Evolutionary conservation across 2,329 filamentous ascomycete genomes (phyloP), one percentile per base, ranked within the genome.

Genomic region (Alternaria gansuensis): DNA sequence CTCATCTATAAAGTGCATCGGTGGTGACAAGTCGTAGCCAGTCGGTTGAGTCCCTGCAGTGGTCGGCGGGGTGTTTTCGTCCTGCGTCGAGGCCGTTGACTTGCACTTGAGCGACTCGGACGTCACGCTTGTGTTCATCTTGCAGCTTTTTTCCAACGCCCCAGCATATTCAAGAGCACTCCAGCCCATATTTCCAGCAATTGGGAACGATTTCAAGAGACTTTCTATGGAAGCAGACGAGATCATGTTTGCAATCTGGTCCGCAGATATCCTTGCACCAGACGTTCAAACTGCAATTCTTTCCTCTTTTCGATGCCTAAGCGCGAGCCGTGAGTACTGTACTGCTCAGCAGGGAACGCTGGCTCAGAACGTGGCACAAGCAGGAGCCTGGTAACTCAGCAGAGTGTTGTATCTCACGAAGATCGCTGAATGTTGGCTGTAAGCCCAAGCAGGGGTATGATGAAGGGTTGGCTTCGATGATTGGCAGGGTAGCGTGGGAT

Each of bases 151-250:
- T 23, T 64, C 66, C 36, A 64, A 53, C 49, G 54, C 57, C 29
- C 72, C 68, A 9, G 71, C 73, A 59, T 71, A 76, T 51, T 75
- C 71, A 40, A 74, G 65, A 26, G 72, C 71, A 66, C 69, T 73
- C 49, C 75, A 71, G 13, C 73, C 68, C 48, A 70, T 71, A 60
- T 76, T 68, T 14, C 72, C 74, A 51, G 76, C 73, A 72, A 75
- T 76, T 52, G 66, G 66, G 53, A 70, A 69, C 13, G 59, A 64
- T 36, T 71, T 68, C 39, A 70, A 57, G 31, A 70, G 54, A 24
- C 40, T 59, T 56, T 69, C 64, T 17, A 66, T 71, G 33, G 67
- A 69, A 31, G 24, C 57, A 51, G 62, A 60, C 41, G 61, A 60
- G 40, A 60, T 39, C 64, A 65, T 69, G 34, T 54, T 61, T 53